phyloP scores from a whole-genome alignment of 148 eudicot species.

The Vaccinium corymbosum region DNA sequence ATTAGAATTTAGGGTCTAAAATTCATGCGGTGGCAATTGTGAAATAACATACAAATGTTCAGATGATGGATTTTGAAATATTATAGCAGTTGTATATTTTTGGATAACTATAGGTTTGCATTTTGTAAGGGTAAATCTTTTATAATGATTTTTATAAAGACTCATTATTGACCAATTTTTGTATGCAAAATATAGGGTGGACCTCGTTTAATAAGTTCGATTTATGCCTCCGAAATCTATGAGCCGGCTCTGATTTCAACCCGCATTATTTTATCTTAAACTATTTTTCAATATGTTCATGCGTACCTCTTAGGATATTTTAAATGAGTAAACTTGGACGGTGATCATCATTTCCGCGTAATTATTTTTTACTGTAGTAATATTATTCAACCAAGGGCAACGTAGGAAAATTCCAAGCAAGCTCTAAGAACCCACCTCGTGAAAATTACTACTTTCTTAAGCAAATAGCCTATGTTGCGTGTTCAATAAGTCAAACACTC shows the following conservation, averaged over 20 bases:
- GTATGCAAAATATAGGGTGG: too few species aligned
- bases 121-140: too few species aligned
- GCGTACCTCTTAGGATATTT: not conserved
- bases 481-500: not conserved
- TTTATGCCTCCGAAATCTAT: too few species aligned
- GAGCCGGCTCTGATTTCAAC: not conserved
- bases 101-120: too few species aligned
- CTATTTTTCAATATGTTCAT: not conserved
- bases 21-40: too few species aligned
- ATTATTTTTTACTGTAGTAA: not conserved
- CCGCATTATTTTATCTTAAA: not conserved
- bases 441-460: not conserved
- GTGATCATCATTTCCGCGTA: not conserved
- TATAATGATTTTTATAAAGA: too few species aligned
- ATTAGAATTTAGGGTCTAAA: too few species aligned
- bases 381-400: not conserved
- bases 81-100: too few species aligned
- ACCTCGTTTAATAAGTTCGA: too few species aligned
- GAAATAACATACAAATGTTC: too few species aligned
- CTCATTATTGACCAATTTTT: too few species aligned
- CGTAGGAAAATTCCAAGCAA: not conserved
- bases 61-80: too few species aligned
- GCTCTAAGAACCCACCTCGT: not conserved
- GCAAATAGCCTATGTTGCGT: not conserved
- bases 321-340: not conserved